phyloP scores from a whole-genome alignment of 2,329 filamentous ascomycete species.

The Sphaerulina vaccinii region DNA sequence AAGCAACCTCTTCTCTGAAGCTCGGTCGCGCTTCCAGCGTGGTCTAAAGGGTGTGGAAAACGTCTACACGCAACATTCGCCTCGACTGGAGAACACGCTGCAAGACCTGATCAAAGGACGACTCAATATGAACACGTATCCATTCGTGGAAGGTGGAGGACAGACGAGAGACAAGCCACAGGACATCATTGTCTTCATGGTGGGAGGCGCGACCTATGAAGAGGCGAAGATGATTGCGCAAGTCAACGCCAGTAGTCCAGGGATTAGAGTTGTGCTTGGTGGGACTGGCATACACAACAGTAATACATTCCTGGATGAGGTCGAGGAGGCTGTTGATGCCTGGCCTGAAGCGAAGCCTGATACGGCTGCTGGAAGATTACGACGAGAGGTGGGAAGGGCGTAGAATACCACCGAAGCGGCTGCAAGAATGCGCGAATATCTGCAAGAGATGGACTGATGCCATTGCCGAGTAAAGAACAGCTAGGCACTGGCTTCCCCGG shows the following conservation, averaged over 20 bases:
- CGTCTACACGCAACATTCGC: constrained; percentile 96
- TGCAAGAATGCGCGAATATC: no score
- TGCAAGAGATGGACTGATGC: no score
- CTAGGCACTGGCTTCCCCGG: no score
- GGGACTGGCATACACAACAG: constrained; percentile 89
- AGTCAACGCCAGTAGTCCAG: constrained; percentile 86
- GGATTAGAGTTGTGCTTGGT: constrained; percentile 83
- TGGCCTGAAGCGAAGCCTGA: constrained; percentile 72
- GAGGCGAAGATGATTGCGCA: constrained; percentile 96
- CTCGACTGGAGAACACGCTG: constrained; percentile 78
- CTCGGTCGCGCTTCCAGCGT: constrained; percentile 77
- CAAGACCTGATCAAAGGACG: constrained; percentile 93
- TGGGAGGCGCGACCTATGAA: constrained; percentile 92
- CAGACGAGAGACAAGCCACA: constrained; percentile 92
- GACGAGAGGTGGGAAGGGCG: constrained; percentile 58
- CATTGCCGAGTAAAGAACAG: no score
- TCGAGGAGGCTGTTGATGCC: constrained; percentile 79
- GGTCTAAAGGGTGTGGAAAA: constrained; percentile 97
- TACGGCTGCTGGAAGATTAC: constrained; percentile 62
- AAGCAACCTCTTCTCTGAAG: constrained; percentile 84
- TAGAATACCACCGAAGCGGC: no score
- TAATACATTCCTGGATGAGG: constrained; percentile 81
- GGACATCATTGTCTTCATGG: constrained; percentile 91
- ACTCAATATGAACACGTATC: constrained; percentile 81
- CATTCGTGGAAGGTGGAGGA: constrained; percentile 85